These are phyloP conservation scores for Geotrichum carabidarum DNA, from an alignment of 1,139 yeast species.

Conservation along the genomic window DNA sequence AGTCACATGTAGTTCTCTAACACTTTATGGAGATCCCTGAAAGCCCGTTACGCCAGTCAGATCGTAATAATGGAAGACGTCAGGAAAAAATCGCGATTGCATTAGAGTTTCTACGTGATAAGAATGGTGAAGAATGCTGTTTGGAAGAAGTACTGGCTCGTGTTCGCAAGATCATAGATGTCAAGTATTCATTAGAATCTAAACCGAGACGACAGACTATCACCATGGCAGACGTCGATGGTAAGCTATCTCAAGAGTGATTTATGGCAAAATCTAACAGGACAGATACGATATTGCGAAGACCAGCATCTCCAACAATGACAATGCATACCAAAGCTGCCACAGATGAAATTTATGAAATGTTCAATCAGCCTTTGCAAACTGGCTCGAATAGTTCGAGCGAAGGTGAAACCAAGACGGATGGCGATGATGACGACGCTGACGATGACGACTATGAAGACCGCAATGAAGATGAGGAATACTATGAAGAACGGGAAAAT, in stretches of 20 bases:
- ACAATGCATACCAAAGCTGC: constrained; percentile 76
- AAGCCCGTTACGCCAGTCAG: constrained; percentile 13
- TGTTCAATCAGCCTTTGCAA: constrained; percentile 65
- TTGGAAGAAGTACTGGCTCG: constrained; percentile 59
- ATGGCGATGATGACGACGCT: constrained; percentile 14
- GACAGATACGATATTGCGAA: constrained; percentile 15
- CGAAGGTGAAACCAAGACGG: constrained; percentile 6
- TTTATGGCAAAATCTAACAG: constrained; percentile 5
- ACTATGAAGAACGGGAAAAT: constrained; percentile 11
- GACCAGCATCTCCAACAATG: constrained; percentile 56
- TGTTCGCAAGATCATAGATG: constrained; percentile 31
- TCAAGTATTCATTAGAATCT: constrained; percentile 1
- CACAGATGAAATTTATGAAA: constrained; percentile 63
- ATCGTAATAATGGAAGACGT: constrained; percentile 39
- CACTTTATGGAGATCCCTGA: neutral
- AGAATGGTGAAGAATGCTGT: constrained; percentile 49
- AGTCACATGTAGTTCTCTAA: neutral
- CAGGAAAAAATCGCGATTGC: constrained; percentile 57
- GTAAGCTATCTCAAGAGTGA: constrained; percentile 21
- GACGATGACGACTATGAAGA: constrained; percentile 16
- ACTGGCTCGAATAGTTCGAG: neutral
- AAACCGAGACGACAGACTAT: constrained; percentile 26
- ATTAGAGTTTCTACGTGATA: constrained; percentile 43
- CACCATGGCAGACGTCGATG: constrained; percentile 17
- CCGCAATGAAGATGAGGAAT: constrained; percentile 10